Evolutionary conservation across 495 filamentous ascomycete species (phyloP).

Genomic region (Pseudoneurospora amorphoporcata): DNA sequence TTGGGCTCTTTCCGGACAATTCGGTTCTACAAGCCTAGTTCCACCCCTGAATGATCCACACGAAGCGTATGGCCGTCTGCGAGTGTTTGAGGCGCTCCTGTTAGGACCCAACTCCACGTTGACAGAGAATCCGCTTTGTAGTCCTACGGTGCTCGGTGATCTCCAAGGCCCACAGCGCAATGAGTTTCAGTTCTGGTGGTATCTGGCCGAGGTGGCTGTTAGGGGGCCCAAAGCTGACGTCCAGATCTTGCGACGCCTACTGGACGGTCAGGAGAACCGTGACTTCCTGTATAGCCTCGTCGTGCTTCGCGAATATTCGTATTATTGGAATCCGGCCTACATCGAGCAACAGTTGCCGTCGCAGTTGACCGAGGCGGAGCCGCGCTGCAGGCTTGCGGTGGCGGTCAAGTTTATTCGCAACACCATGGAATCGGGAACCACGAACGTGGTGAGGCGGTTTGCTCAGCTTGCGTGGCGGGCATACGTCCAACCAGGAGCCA

Average conservation of each 20-base stretch:
- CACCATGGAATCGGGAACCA: slow-evolving; percentile 56
- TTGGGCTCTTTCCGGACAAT: slow-evolving; percentile 20
- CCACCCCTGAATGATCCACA: slow-evolving; percentile 38
- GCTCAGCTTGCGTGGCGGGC: slow-evolving; percentile 55
- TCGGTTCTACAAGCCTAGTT: not conserved
- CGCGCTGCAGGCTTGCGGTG: slow-evolving; percentile 62
- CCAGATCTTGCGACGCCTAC: slow-evolving; percentile 45
- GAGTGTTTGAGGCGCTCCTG: slow-evolving; percentile 65
- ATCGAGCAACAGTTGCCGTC: slow-evolving; percentile 47
- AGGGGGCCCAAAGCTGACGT: slow-evolving; percentile 51
- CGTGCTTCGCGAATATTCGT: slow-evolving; percentile 62
- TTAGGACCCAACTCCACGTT: slow-evolving; percentile 48
- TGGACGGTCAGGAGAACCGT: slow-evolving; percentile 76
- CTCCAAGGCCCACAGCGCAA: slow-evolving; percentile 45
- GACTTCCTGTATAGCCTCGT: slow-evolving; percentile 87
- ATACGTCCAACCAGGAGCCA: slow-evolving; percentile 33
- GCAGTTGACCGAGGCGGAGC: slow-evolving; percentile 58
- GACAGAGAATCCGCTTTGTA: slow-evolving; percentile 44
- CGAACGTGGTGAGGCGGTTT: slow-evolving; percentile 68
- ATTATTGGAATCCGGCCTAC: slow-evolving; percentile 54
- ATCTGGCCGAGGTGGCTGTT: slow-evolving; percentile 46
- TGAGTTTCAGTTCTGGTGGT: slow-evolving; percentile 73
- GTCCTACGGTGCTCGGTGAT: slow-evolving; percentile 20
- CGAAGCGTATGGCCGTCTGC: slow-evolving; percentile 55
- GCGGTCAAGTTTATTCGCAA: slow-evolving; percentile 74